Base-by-base conservation (phyloP, 2,329 filamentous ascomycete genomes). In the Thyridium curvatum region DNA sequence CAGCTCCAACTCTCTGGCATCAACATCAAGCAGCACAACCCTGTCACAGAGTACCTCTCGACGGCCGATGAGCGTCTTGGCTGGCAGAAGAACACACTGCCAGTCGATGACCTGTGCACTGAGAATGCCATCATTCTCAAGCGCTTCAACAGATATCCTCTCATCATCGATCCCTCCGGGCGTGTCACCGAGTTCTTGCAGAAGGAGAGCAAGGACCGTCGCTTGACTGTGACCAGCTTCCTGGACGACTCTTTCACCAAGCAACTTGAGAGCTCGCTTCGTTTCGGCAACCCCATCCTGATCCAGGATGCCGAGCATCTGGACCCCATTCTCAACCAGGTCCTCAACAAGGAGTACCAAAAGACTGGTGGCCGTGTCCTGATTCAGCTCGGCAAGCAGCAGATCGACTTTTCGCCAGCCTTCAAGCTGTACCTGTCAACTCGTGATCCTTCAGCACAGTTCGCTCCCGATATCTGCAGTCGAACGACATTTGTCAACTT, bases 401-500 rank as follows among this genome's bases (percentile, higher is more conserved):
- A 98, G 65, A 98, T 98, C 49, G 93, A 98, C 62, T 98, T 98
- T 66, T 98, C 93, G 37, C 91, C 93, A 2, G 81, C 90, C 0
- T 98, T 98, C 74, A 93, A 84, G 66, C 75, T 98, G 26, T 98
- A 94, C 60, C 71, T 98, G 30, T 96, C 91, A 1, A 98, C 94
- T 2, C 77, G 91, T 53, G 93, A 98, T 66, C 94, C 94, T 1
- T 98, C 94, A 32, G 78, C 93, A 18, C 87, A 84, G 8, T 98
- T 98, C 60, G 82, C 93, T 8, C 94, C 93, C 1, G 93, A 98
- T 57, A 88, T 98, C 47, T 98, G 94, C 79, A 95, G 89, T 71
- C 80, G 94, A 54, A 97, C 93, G 7, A 98, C 94, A 0, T 95
- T 98, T 64, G 93, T 98, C 74, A 98, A 98, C 66, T 98, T 98